Evolutionary conservation across 2,329 filamentous ascomycete species (phyloP).

Genomic region (Stylonectria norvegica): DNA sequence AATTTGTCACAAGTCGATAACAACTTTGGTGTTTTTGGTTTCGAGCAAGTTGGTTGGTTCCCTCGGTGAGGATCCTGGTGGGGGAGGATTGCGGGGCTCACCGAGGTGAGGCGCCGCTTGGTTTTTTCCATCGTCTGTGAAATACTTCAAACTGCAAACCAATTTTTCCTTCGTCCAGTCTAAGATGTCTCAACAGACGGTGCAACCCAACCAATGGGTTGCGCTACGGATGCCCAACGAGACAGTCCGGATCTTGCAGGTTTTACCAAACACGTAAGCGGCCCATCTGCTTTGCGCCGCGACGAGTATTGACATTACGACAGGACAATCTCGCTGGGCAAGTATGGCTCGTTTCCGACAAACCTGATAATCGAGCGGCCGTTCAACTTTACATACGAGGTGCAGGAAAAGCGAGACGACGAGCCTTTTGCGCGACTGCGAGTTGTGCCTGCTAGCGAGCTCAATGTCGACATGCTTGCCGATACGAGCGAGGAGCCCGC

Average conservation of each 20-base stretch:
- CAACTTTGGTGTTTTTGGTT: too few relatives aligned
- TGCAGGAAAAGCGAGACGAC: constrained; percentile 66
- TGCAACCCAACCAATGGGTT: constrained; percentile 58
- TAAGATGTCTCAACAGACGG: constrained; percentile 31
- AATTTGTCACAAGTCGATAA: too few relatives aligned
- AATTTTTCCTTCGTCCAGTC: constrained; percentile 10
- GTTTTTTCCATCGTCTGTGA: constrained; percentile 19
- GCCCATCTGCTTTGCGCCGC: constrained; percentile 4
- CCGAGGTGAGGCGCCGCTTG: constrained; percentile 24
- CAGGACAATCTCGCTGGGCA: constrained; percentile 83
- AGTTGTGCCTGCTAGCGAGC: constrained; percentile 73
- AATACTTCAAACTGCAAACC: constrained; percentile 11
- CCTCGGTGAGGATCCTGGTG: constrained; percentile 15
- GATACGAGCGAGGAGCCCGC: constrained; percentile 37
- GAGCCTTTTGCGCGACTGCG: constrained; percentile 68
- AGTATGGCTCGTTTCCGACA: constrained; percentile 86
- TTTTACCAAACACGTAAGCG: constrained; percentile 57
- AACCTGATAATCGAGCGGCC: constrained; percentile 90
- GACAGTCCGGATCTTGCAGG: constrained; percentile 53
- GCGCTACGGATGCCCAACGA: constrained; percentile 58
- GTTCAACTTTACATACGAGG: constrained; percentile 86
- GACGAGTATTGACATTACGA: constrained; percentile 25
- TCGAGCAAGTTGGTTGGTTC: constrained; percentile 2
- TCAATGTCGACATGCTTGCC: constrained; percentile 75
- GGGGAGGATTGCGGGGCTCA: constrained; percentile 29